Conservation (phyloP, 805 yeast genomes). For the Limtongia smithiae region DNA sequence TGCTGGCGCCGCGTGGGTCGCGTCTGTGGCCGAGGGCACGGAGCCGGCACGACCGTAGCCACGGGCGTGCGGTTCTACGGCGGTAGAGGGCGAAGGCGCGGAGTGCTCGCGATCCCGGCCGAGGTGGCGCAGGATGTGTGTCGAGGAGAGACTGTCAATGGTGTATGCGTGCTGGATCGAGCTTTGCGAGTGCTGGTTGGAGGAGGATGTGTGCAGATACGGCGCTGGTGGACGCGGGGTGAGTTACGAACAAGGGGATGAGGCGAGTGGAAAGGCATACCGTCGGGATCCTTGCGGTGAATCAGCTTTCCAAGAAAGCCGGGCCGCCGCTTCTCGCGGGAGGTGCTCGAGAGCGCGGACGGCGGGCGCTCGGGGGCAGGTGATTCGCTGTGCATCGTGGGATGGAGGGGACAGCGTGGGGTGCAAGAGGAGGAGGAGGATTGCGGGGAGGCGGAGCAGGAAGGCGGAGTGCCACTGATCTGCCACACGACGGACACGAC, state of each 20-base stretch:
- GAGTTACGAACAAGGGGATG: no score
- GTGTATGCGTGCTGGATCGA: not conserved
- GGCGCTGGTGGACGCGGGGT: not conserved
- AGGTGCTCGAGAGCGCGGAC: constrained; percentile 7
- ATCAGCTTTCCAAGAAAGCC: constrained; percentile 16
- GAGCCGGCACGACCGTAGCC: not conserved
- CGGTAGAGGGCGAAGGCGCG: no score
- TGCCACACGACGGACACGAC: no score
- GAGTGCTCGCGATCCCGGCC: not conserved
- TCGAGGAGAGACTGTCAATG: not conserved
- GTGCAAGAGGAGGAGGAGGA: no score
- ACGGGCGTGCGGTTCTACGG: no score
- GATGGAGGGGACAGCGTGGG: no score
- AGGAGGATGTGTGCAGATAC: not conserved
- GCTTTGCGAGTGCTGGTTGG: not conserved
- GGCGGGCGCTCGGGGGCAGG: no score
- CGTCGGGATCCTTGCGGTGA: constrained; percentile 12
- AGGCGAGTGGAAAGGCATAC: no score
- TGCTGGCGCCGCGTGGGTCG: not conserved
- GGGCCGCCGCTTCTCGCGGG: constrained; percentile 11
- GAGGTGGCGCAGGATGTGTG: not conserved
- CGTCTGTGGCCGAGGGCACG: not conserved
- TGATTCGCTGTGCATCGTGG: no score
- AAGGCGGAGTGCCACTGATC: no score
- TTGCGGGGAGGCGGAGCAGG: no score